These are phyloP conservation scores for Panellus pusillus DNA, from an alignment of 768 basidiomycete species.

Conservation along the genomic window DNA sequence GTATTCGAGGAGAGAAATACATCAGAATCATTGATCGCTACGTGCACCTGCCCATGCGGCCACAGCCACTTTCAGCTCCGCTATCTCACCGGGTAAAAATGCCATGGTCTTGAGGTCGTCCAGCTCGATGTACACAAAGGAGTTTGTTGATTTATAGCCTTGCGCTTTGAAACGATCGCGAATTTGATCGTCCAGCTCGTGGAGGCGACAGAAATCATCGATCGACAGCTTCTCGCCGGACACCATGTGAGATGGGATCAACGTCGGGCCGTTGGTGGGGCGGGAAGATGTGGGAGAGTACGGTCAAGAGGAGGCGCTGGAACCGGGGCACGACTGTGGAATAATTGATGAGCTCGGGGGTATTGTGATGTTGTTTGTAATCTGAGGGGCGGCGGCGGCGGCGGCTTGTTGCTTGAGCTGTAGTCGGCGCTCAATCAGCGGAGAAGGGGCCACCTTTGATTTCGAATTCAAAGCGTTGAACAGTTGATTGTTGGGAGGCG, in stretches of 20 bases:
- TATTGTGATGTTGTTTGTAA: too few species aligned
- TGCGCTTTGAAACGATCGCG: slow-evolving; percentile 5
- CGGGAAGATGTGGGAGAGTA: too few species aligned
- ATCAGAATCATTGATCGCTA: too few species aligned
- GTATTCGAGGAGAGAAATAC: too few species aligned
- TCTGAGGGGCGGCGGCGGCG: too few species aligned
- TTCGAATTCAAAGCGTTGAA: slow-evolving; percentile 23
- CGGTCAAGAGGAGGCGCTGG: too few species aligned
- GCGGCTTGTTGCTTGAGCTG: not conserved
- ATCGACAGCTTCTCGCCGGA: slow-evolving; percentile 5
- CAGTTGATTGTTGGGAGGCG: slow-evolving; percentile 15
- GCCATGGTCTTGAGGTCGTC: slow-evolving; percentile 20
- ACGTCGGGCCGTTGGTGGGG: not conserved
- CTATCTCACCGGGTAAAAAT: slow-evolving; percentile 18
- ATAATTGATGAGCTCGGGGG: too few species aligned
- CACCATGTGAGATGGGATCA: not conserved
- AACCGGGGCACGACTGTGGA: too few species aligned
- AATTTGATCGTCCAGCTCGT: slow-evolving; percentile 11
- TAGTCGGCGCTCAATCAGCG: slow-evolving; percentile 18
- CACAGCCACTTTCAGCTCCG: slow-evolving; percentile 1
- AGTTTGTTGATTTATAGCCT: slow-evolving; percentile 15
- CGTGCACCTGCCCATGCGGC: not conserved
- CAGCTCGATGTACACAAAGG: slow-evolving; percentile 17
- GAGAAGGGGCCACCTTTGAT: too few species aligned
- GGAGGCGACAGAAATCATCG: not conserved